Base-by-base conservation (phyloP, 192 early-diverging fungal species). In the Coemansia sp. region DNA sequence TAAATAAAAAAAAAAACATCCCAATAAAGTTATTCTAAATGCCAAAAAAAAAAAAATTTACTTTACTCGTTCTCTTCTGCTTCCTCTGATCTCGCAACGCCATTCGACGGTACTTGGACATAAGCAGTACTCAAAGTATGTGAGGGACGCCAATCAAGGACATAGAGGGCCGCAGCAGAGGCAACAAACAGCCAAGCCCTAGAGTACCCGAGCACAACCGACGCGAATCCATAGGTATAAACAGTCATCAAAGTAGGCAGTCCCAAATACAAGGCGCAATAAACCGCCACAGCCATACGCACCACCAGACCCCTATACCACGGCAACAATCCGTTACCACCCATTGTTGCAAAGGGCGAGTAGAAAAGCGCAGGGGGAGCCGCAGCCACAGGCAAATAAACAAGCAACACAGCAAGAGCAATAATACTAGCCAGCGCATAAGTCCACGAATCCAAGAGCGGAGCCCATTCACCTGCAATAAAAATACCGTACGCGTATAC, bases 401-500 rank as follows among this genome's bases (percentile, higher is more conserved):
- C 45, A 0, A 75, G 64, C 12, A 84, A 24, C 25, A 84, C 57
- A 0, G 51, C 56, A 20, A 86, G 64, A 1, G 80, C 67, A 0
- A 74, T 49, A 6, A 76, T 66, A 51, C 65, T 74, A 14, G 60
- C 63, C 56, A 84, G 42, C 3, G 78, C 83, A 19, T 76, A 81
- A 1, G 65, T 66, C 78, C 74, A 84, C 11, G 83, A 76, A 64
- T 84, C 83, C 47, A 73, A 25, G 24, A 74, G 60, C 22, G 83
- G 83, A 1, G 63, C 64, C 83, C 83, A 84, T 20, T 76, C 74
- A 15, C 65, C 67, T 11, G 67, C 73, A n/a, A 84, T 73, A 19
- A 69, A 74, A 14, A 90, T 71, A 1, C 89, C 89, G 53, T 75
- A 88, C 6, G 84, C 49, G 42, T 88, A 90, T 31, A 89, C 84